Evolutionary conservation across 2,329 filamentous ascomycete species (phyloP).

Genomic region (Coniella lustricola): DNA sequence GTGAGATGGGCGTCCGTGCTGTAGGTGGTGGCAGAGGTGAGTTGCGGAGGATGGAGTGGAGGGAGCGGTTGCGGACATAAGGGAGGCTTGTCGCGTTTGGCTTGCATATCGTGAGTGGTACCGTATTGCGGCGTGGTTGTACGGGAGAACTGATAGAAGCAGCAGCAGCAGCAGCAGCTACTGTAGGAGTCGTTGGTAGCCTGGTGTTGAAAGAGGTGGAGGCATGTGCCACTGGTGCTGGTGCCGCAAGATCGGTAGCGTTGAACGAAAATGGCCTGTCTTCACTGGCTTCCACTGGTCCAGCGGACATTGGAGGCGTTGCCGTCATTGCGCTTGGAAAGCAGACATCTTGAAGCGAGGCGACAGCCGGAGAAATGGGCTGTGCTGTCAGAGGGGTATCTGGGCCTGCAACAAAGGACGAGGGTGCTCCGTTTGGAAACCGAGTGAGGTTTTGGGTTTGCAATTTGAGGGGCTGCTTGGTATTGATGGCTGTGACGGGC

Average conservation of each 20-base stretch:
- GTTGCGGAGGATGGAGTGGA: slow-evolving; percentile 61
- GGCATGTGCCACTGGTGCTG: not conserved
- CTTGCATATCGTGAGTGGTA: slow-evolving; percentile 21
- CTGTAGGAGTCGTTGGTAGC: slow-evolving; percentile 2
- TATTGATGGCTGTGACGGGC: slow-evolving; percentile 44
- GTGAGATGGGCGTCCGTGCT: slow-evolving; percentile 44
- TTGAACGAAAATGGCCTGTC: slow-evolving; percentile 38
- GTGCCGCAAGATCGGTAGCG: slow-evolving; percentile 13
- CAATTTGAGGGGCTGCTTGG: slow-evolving; percentile 30
- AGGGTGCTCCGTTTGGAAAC: slow-evolving; percentile 28
- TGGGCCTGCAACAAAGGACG: slow-evolving; percentile 40
- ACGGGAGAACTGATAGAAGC: not conserved
- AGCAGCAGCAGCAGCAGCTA: slow-evolving; percentile 17
- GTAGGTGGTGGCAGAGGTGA: slow-evolving; percentile 52
- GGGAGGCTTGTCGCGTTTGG: slow-evolving; percentile 34
- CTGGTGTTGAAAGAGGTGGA: slow-evolving; percentile 4
- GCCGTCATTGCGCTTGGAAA: slow-evolving; percentile 54
- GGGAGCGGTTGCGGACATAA: slow-evolving; percentile 50
- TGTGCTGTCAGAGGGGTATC: slow-evolving; percentile 49
- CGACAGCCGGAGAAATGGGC: slow-evolving; percentile 39
- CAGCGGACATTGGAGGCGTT: slow-evolving; percentile 52
- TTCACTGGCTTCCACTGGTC: slow-evolving; percentile 32
- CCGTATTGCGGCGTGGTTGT: slow-evolving; percentile 30
- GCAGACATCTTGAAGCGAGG: slow-evolving; percentile 31
- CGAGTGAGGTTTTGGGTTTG: slow-evolving; percentile 29